Conservation (phyloP, 2,329 filamentous ascomycete species). For the Botrytis byssoidea region DNA sequence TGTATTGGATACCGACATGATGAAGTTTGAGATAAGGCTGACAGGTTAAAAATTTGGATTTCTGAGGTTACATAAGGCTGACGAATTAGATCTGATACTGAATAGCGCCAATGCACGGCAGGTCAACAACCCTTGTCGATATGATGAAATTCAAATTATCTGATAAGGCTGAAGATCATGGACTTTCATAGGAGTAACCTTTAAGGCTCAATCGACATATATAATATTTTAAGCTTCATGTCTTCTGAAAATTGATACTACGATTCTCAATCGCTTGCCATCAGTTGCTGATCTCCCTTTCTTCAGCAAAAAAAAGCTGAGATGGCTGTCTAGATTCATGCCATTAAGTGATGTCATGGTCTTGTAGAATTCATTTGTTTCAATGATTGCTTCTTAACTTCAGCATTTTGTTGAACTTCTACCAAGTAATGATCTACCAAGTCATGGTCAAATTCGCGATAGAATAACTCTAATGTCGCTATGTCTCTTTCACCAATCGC, state of each 20-base stretch:
- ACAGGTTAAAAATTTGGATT: constrained; percentile 23
- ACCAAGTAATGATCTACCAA: not conserved
- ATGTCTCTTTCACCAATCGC: not conserved
- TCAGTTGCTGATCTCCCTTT: not conserved
- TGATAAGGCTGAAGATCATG: not conserved
- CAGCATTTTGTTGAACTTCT: not conserved
- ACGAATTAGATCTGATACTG: not conserved
- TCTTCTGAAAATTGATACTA: not conserved
- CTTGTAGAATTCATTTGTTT: not conserved
- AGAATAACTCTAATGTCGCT: not conserved
- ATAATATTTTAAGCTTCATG: not conserved
- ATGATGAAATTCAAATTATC: not conserved
- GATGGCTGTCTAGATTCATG: not conserved
- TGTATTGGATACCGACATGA: constrained; percentile 31
- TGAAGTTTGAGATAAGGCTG: constrained; percentile 32
- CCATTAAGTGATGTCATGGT: not conserved
- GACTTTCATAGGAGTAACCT: not conserved
- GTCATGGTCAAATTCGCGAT: not conserved
- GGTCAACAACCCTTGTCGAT: not conserved
- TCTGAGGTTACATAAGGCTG: constrained; percentile 21
- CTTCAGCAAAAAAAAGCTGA: not conserved
- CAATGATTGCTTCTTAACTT: not conserved
- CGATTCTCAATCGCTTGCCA: not conserved
- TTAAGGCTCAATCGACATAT: not conserved
- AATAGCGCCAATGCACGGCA: not conserved